Evolutionary conservation across 257 asterid genomes (phyloP).

Genomic region (Capsicum pubescens): DNA sequence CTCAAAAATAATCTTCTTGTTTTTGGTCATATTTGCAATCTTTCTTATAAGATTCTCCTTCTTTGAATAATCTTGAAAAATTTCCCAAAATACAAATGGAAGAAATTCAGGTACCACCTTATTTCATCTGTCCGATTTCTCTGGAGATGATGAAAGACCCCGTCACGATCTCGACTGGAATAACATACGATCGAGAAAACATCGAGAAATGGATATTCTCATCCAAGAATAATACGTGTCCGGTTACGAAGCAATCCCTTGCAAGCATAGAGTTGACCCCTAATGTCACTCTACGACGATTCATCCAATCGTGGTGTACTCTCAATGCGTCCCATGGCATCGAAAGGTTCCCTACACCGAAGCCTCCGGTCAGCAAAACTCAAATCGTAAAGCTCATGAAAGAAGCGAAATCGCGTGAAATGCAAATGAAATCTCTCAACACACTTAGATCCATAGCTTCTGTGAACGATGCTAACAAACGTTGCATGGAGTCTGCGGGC

Average conservation of each 20-base stretch:
- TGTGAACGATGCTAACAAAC: constrained; percentile 58
- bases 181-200: constrained; percentile 77
- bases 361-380: constrained; percentile 56
- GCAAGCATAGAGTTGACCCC: constrained; percentile 61
- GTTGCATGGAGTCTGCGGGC: constrained; percentile 67
- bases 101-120: constrained; percentile 68
- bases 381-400: constrained; percentile 60
- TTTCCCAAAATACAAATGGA: constrained; percentile 42
- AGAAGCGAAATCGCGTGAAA: constrained; percentile 45
- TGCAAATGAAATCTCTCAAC: constrained; percentile 47
- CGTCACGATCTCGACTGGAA: constrained; percentile 70
- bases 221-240: constrained; percentile 54
- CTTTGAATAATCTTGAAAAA: neutral
- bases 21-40: neutral
- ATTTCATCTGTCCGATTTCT: constrained; percentile 82
- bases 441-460: constrained; percentile 67
- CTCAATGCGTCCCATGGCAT: constrained; percentile 60
- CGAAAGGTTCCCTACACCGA: constrained; percentile 83
- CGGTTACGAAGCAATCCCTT: constrained; percentile 65
- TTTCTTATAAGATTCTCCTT: neutral
- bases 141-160: constrained; percentile 89
- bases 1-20: neutral
- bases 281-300: constrained; percentile 76
- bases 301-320: constrained; percentile 86
- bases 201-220: constrained; percentile 80